Evolutionary conservation across 1,284 basidiomycete species (phyloP).

Genomic region (Ceratobasidium sp.): DNA sequence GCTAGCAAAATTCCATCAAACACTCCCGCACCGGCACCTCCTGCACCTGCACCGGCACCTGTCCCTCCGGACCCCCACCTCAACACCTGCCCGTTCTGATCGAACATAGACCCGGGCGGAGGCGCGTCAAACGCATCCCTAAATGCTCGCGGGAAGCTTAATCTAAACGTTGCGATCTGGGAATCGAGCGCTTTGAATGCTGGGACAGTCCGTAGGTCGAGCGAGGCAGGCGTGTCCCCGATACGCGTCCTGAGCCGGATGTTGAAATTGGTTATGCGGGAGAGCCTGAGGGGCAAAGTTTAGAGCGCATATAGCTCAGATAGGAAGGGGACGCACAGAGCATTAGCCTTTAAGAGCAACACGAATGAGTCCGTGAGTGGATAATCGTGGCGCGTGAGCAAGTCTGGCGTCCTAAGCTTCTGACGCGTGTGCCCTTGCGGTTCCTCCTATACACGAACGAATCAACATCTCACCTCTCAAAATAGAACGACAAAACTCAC

Average conservation of each 20-base stretch:
- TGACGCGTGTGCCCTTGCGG: too few species aligned
- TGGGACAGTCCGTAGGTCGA: slow-evolving; percentile 18
- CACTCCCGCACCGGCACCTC: too few species aligned
- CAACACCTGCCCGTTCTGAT: slow-evolving; percentile 7
- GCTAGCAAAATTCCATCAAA: slow-evolving; percentile 31
- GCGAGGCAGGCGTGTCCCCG: slow-evolving; percentile 12
- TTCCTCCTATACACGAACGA: too few species aligned
- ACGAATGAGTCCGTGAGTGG: slow-evolving; percentile 33
- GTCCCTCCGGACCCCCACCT: slow-evolving; percentile 1
- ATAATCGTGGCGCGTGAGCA: slow-evolving; percentile 21
- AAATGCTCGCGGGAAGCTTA: slow-evolving; percentile 33
- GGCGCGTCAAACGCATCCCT: slow-evolving; percentile 24
- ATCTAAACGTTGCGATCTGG: slow-evolving; percentile 33
- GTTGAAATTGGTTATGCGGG: slow-evolving; percentile 34
- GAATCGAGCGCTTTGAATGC: slow-evolving; percentile 40
- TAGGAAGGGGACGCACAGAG: slow-evolving; percentile 13
- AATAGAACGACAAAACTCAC: slow-evolving; percentile 15
- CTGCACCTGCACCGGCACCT: neutral
- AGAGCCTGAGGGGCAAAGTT: slow-evolving; percentile 9
- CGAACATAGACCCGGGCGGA: neutral
- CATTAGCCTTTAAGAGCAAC: slow-evolving; percentile 18
- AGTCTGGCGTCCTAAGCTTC: too few species aligned
- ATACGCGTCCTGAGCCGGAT: slow-evolving; percentile 32
- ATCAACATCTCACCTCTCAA: neutral
- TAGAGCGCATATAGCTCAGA: too few species aligned